Evolutionary conservation across 768 basidiomycete species (phyloP), one percentile per base, ranked within the genome.

Genomic region (Mrakia blollopis): DNA sequence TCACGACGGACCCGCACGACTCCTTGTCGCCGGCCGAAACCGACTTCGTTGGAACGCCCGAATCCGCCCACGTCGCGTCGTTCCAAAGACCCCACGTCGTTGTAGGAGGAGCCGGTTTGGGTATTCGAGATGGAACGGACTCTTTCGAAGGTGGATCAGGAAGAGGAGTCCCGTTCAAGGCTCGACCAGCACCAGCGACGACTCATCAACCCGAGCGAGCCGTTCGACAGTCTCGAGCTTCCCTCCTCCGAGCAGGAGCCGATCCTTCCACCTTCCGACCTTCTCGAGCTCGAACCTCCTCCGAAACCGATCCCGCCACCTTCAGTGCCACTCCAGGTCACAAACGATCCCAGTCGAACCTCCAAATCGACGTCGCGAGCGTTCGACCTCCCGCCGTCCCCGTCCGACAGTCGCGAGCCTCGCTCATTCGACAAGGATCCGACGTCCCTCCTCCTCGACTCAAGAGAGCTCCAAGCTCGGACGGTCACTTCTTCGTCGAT

Each of bases 391-490:
- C 65, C 25, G 18, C 37, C 23, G 25, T 68, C 37, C 21, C 65
- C 13, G 65, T 68, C 9, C 65, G 65, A 23, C 37, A 35, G 21
- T 39, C 35, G 35, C 18, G 65, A 37, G 65, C 65, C 21, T 68
- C 65, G 10, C 65, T 68, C 65, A 68, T 68, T 37, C 65, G 65
- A 0, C 65, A 68, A 23, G 65, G 65, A 39, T 68, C 65, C 9
- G 65, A 68, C 25, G 39, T 68, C 35, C 65, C 65, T 39, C 35
- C 65, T 25, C 65, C 37, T 6, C 5, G 65, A 13, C 37, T n/a
- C 65, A 68, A 41, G 35, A 39, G 65, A 23, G 65, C 35, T 35
- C 65, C 65, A 1, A 39, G 35, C 37, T 39, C 35, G 25, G 65
- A 23, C 23, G 65, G 37, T 23, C 37, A 68, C 35, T 68, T 41